Conservation (phyloP, 2,329 filamentous ascomycete species). For the Pseudodiploospora longispora region DNA sequence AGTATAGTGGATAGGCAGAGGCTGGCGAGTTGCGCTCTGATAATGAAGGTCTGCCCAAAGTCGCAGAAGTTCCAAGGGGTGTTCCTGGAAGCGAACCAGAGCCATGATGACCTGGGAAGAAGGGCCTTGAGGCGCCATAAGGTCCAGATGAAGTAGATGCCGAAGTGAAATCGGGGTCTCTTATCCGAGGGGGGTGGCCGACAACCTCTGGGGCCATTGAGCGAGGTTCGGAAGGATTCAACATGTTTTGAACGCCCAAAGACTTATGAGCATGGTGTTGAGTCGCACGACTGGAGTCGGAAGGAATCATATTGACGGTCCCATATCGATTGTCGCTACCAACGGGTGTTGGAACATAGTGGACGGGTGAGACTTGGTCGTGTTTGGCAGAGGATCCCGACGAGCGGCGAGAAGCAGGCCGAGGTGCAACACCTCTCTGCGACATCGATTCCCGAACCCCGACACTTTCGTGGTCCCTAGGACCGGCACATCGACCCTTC, state of each 20-base stretch:
- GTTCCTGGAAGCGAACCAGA: slow-evolving; percentile 27
- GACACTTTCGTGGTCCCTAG: slow-evolving; percentile 40
- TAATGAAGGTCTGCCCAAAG: slow-evolving; percentile 17
- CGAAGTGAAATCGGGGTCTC: slow-evolving; percentile 13
- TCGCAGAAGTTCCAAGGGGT: slow-evolving; percentile 18
- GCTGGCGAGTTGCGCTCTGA: slow-evolving; percentile 26
- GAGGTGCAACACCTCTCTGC: slow-evolving; percentile 50
- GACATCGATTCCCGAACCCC: slow-evolving; percentile 58
- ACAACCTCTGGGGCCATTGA: slow-evolving; percentile 11
- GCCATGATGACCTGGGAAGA: slow-evolving; percentile 19
- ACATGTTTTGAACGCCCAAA: slow-evolving; percentile 29
- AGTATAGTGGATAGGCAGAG: slow-evolving; percentile 20
- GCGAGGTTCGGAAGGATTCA: slow-evolving; percentile 28
- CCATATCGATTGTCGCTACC: slow-evolving; percentile 17
- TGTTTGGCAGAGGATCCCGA: slow-evolving; percentile 36
- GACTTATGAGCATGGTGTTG: slow-evolving; percentile 18
- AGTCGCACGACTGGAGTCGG: slow-evolving; percentile 15
- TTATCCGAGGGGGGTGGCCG: slow-evolving; percentile 10
- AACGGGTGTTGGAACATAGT: slow-evolving; percentile 12
- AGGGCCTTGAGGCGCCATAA: slow-evolving; percentile 16
- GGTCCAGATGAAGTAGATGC: slow-evolving; percentile 13
- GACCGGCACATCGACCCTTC: slow-evolving; percentile 49
- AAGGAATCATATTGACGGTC: slow-evolving; percentile 12
- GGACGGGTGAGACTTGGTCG: slow-evolving; percentile 18
- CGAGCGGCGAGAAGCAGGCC: slow-evolving; percentile 44